These are phyloP conservation scores for Lentinula lateritia DNA, from an alignment of 768 basidiomycete genomes.

Conservation along the genomic window DNA sequence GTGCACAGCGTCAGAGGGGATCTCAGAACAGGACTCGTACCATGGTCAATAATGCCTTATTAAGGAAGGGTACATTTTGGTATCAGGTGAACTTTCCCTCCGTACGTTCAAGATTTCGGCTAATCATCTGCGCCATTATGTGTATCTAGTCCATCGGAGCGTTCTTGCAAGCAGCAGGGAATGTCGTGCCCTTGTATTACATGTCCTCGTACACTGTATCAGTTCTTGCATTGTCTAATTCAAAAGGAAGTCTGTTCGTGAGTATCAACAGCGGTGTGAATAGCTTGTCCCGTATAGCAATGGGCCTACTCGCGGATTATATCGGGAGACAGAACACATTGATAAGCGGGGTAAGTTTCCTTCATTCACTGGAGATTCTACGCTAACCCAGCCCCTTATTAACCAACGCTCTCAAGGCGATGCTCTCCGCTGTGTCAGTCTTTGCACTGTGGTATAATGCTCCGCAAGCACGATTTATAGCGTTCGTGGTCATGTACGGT, in stretches of 20 bases:
- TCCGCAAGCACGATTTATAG: slow-evolving; percentile 28
- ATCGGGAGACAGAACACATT: slow-evolving; percentile 41
- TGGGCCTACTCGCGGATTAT: slow-evolving; percentile 36
- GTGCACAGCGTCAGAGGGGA: slow-evolving; percentile 2
- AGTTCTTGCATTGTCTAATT: slow-evolving; percentile 30
- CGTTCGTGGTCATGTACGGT: slow-evolving; percentile 35
- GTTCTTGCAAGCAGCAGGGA: slow-evolving; percentile 38
- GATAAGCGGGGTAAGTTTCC: slow-evolving; percentile 14
- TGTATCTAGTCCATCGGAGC: slow-evolving; percentile 28
- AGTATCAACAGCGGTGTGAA: slow-evolving; percentile 39
- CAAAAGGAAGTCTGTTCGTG: slow-evolving; percentile 31
- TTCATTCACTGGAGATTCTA: slow-evolving; percentile 17
- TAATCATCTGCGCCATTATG: no score
- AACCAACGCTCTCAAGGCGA: slow-evolving; percentile 19
- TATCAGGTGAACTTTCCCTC: slow-evolving; percentile 24
- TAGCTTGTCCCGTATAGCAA: slow-evolving; percentile 31
- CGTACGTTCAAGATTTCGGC: no score
- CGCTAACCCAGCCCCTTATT: not conserved
- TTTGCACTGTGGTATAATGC: slow-evolving; percentile 38
- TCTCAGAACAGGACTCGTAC: slow-evolving; percentile 17
- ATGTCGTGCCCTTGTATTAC: slow-evolving; percentile 39
- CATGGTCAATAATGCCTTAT: slow-evolving; percentile 28
- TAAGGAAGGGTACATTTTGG: slow-evolving; percentile 34
- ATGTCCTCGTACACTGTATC: slow-evolving; percentile 35
- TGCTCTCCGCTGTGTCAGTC: slow-evolving; percentile 32